Percentiles rank a stretch among this genome's conserved stretches.
These are phyloP conservation scores for Catharanthus roseus DNA, from an alignment of 257 asterid genomes.

Conservation along the genomic window DNA sequence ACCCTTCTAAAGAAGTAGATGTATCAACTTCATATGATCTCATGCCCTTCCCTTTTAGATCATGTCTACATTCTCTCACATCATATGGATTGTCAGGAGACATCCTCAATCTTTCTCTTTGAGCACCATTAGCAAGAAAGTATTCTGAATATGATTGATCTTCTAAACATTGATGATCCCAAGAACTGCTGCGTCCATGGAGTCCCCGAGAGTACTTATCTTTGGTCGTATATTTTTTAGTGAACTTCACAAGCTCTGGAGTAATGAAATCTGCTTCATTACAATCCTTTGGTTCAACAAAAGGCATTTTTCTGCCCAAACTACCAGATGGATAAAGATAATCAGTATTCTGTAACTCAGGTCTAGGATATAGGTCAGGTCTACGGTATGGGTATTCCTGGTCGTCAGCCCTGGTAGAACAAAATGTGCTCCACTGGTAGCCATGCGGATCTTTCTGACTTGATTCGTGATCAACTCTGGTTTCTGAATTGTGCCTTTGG, in stretches of 20 bases:
- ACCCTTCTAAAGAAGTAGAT: neutral
- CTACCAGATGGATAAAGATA: conserved; percentile 16
- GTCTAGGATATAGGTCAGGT: conserved; percentile 16
- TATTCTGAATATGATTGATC: conserved; percentile 10
- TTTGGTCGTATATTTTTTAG: neutral
- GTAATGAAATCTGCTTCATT: conserved; percentile 11
- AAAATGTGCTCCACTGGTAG: conserved; percentile 12
- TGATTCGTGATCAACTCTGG: conserved; percentile 10
- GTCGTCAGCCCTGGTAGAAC: conserved; percentile 6
- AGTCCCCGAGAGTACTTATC: conserved; percentile 15
- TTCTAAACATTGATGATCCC: conserved; percentile 14
- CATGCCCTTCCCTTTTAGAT: conserved; percentile 10
- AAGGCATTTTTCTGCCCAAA: conserved; percentile 2
- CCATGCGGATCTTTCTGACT: conserved; percentile 10
- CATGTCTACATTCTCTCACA: conserved; percentile 15
- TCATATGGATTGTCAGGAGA: conserved; percentile 11
- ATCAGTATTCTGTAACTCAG: conserved; percentile 7
- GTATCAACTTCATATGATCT: conserved; percentile 10
- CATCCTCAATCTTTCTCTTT: conserved; percentile 15
- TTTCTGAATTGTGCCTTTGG: conserved; percentile 11
- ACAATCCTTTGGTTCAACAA: conserved; percentile 2
- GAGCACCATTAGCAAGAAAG: conserved; percentile 3
- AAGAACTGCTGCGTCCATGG: conserved; percentile 4
- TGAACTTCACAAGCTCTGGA: conserved; percentile 8
- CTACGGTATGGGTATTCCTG: conserved; percentile 14